Percentiles rank a stretch among this genome's conserved stretches.
Conservation (phyloP, 2,329 filamentous ascomycete genomes). For the Parastagonospora avenae region DNA sequence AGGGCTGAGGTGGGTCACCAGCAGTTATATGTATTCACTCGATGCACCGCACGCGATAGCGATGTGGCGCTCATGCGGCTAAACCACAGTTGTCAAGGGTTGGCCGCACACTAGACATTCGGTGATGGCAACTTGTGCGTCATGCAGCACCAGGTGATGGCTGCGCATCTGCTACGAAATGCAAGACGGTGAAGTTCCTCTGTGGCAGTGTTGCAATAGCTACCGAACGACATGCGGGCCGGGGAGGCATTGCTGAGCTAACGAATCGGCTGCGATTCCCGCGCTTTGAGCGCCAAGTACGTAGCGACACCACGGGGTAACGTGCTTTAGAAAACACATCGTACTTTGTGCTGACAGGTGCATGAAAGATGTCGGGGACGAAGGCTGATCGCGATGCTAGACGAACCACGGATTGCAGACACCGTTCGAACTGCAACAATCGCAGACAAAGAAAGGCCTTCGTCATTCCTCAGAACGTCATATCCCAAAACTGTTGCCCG, state of each 20-base stretch:
- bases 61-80: conserved; percentile 12
- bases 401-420: no score
- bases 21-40: conserved; percentile 17
- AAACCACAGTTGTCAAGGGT: conserved; percentile 4
- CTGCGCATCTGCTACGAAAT: conserved; percentile 17
- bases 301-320: background rate
- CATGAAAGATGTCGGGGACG: background rate
- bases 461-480: no score
- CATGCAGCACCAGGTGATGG: conserved; percentile 19
- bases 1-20: conserved; percentile 29
- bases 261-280: conserved; percentile 1
- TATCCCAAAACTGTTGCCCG: background rate
- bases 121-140: conserved; percentile 14
- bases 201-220: conserved; percentile 22
- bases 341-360: conserved; percentile 5
- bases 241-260: conserved; percentile 8
- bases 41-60: conserved; percentile 6
- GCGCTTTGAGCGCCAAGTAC: background rate
- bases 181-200: conserved; percentile 17
- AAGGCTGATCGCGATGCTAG: no score
- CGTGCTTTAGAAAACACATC: background rate
- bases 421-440: no score
- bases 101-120: conserved; percentile 6
- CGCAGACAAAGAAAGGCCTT: no score
- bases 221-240: conserved; percentile 9